A percentile compares a stretch with the other conserved stretches of the same genome.
These are phyloP conservation scores for Abortiporus biennis DNA, from an alignment of 1,284 basidiomycete species.

Conservation along the genomic window DNA sequence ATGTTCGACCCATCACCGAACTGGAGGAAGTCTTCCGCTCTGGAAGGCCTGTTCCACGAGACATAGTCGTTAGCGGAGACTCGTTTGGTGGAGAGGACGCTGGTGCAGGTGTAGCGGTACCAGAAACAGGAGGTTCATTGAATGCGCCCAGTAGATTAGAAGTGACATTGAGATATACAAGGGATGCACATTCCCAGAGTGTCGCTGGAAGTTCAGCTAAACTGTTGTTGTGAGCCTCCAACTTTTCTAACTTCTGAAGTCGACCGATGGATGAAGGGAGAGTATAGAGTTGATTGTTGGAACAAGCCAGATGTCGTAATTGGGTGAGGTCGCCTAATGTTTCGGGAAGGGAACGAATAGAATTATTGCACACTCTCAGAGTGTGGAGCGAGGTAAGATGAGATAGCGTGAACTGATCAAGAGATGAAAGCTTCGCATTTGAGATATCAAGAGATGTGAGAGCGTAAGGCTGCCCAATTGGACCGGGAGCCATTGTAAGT, in stretches of 20 bases:
- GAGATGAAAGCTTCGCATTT: slow-evolving; percentile 82
- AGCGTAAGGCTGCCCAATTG: slow-evolving; percentile 51
- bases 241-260: slow-evolving; percentile 68
- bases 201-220: slow-evolving; percentile 70
- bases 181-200: slow-evolving; percentile 81
- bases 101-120: slow-evolving; percentile 3
- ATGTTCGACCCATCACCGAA: slow-evolving; percentile 25
- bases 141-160: slow-evolving; percentile 83
- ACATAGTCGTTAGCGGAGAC: slow-evolving; percentile 6
- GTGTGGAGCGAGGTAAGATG: slow-evolving; percentile 70
- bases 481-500: slow-evolving; percentile 61
- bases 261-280: slow-evolving; percentile 79
- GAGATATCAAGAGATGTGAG: slow-evolving; percentile 87
- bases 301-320: slow-evolving; percentile 77
- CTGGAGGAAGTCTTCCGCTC: slow-evolving; percentile 42
- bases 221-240: slow-evolving; percentile 93
- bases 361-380: slow-evolving; percentile 82
- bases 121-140: slow-evolving; percentile 45
- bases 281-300: slow-evolving; percentile 82
- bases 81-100: slow-evolving; percentile 5
- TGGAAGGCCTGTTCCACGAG: slow-evolving; percentile 5
- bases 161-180: slow-evolving; percentile 79
- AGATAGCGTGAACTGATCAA: slow-evolving; percentile 71
- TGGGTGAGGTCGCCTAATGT: slow-evolving; percentile 69
- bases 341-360: slow-evolving; percentile 82